Percentiles rank a stretch among this genome's conserved stretches.
Conservation (phyloP, 1,284 basidiomycete genomes). For the Sanghuangporus sanghuang region DNA sequence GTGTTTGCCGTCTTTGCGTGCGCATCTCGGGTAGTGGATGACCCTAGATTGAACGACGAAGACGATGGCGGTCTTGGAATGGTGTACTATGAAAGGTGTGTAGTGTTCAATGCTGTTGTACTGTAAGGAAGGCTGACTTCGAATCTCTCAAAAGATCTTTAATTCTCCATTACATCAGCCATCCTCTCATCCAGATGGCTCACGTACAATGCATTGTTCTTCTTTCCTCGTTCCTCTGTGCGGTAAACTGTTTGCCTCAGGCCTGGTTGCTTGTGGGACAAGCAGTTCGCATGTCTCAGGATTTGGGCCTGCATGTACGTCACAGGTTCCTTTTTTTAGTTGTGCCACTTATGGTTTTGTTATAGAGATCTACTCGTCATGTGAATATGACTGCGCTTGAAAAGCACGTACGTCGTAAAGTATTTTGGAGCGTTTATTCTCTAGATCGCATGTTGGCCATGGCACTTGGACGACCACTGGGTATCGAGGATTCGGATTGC, state of each 20-base stretch:
- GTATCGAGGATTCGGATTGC: conserved; percentile 75
- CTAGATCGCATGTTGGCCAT: conserved; percentile 87
- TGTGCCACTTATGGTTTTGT: conserved; percentile 19
- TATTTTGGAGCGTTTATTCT: conserved; percentile 89
- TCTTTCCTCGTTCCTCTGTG: conserved; percentile 84
- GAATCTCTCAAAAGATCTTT: conserved; percentile 52
- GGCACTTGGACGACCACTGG: conserved; percentile 76
- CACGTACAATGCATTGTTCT: conserved; percentile 88
- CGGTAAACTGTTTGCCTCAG: conserved; percentile 86
- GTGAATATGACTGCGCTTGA: conserved; percentile 66
- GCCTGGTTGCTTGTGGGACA: conserved; percentile 88
- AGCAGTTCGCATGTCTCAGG: conserved; percentile 81
- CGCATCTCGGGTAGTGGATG: conserved; percentile 71
- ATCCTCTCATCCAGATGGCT: conserved; percentile 70
- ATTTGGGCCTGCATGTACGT: conserved; percentile 84
- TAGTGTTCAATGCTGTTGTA: conserved; percentile 4
- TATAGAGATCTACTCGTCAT: conserved; percentile 74
- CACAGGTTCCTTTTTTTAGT: neutral
- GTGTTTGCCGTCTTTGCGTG: conserved; percentile 84
- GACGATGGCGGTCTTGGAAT: conserved; percentile 81
- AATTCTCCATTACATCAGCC: conserved; percentile 85
- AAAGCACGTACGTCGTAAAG: conserved; percentile 82
- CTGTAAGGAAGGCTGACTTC: conserved; percentile 23
- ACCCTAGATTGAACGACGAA: conserved; percentile 58
- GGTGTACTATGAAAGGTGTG: conserved; percentile 80